Percentiles rank a stretch among this genome's conserved stretches.
Conservation (phyloP, 192 early-diverging fungal genomes). For the Pecoramyces ruminantium region DNA sequence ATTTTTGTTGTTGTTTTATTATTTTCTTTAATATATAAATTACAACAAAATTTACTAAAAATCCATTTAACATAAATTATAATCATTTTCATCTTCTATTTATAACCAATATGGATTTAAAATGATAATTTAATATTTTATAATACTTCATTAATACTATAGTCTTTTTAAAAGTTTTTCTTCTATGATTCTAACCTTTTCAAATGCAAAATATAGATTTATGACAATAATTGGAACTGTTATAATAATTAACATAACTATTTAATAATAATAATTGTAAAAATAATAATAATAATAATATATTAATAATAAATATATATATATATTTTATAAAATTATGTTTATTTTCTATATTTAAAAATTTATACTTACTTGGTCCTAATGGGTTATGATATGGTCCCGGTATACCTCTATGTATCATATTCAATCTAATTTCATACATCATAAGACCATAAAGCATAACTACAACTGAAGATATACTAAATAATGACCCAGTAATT, state of each 20-base stretch:
- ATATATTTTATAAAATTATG: neutral
- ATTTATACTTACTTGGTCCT: neutral
- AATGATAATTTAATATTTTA: conserved; percentile 2
- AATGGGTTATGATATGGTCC: neutral
- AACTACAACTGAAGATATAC: neutral
- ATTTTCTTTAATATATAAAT: no score
- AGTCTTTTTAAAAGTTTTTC: neutral
- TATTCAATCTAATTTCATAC: neutral
- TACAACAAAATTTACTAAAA: no score
- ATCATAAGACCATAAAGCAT: neutral
- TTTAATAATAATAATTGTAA: no score
- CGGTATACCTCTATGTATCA: neutral
- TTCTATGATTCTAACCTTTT: neutral
- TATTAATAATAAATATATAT: no score
- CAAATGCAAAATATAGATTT: neutral
- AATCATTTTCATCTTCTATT: no score
- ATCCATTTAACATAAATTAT: no score
- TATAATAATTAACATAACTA: neutral
- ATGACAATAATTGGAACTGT: neutral
- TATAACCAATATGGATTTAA: no score
- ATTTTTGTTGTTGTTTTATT: no score
- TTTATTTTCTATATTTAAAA: neutral
- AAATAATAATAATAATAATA: no score
- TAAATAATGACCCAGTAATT: no score
- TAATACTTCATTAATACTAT: no score